Base-by-base conservation (phyloP, 331 rosid species). In the Cydonia oblonga region DNA sequence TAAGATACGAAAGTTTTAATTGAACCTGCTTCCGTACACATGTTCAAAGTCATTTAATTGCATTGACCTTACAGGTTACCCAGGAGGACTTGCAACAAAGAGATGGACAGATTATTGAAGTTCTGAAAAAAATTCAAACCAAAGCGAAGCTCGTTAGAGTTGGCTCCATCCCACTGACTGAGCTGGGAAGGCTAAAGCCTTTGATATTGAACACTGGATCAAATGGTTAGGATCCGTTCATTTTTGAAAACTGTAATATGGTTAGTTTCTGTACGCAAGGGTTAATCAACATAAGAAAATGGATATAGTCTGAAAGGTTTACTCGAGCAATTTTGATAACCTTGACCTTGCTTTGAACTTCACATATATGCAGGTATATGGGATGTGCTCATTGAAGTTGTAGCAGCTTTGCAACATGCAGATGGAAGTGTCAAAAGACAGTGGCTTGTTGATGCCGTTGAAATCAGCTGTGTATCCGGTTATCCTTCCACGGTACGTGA, bases 371-470 rank as follows among this genome's bases (percentile, higher is more conserved):
- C 83, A 93, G 98, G 89, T 76, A 67, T 74, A 26, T 93, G 98
- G 98, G 86, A 85, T 71, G 68, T 85, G 72, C 96, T 93, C 40
- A 23, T 77, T 72, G 97, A 91, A 70, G 91, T 93, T 67, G 98
- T 81, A 56, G 90, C 84, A 51, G 96, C 91, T 81, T 77, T 93
- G 81, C 85, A 89, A 66, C 83, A 81, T 53, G 92, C 88, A 53
- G 98, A 93, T 82, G 89, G 84, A 78, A 85, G 85, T 75, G 67
- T 88, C 78, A 89, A 80, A 78, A 82, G 89, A 71, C 96, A 81
- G 82, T 93, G 98, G 98, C 88, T 91, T 66, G 78, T 88, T 77
- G 96, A 89, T 74, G 90, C 92, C n/a, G 84, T 84, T 19, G 97
- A 89, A 86, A 85, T 85, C 81, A 89, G 97, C 83, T 91, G 98